Evolutionary conservation across 352 stramenopile genomes (phyloP), one percentile per base, ranked within the genome.

Genomic region (Pythium guiyangense): DNA sequence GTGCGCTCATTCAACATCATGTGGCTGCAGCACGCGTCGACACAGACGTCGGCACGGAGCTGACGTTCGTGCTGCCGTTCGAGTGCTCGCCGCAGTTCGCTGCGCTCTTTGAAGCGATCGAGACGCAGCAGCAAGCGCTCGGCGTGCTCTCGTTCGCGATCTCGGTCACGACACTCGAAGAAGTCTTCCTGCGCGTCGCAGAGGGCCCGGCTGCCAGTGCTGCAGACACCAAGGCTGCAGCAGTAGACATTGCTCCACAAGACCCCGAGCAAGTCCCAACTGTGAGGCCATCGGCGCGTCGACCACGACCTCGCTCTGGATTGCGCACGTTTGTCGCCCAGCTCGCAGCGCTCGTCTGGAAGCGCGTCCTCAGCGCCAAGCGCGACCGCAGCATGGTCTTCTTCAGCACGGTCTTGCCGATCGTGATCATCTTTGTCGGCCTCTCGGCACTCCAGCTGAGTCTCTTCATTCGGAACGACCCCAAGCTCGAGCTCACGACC

Each of bases 151-250:
- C 77, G 27, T 93, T 86, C 40, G 80, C 66, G 5, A 90, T 95
- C 18, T 90, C 78, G 0, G 74, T 90, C 22, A 96, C 88, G 6
- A 95, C 89, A 20, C 71, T 96, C 0, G 88, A 97, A 61, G 86
- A 96, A 61, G 85, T 96, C 18, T 97, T 97, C 48, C 60, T 97
- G 6, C 94, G 92, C 39, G 86, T 96, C n/a, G 84, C 87, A 11
- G 71, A 86, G 43, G 52, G 35, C 6, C 60, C 53, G 18, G 31
- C 53, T 6, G 44, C 44, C 35, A 29, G 15, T 18, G 17, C 25
- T 3, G 4, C 15, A 1, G 48, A 31, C 25, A 9, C 14, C 22
- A 20, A 18, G 15, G 11, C n/a, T 12, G 14, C 44, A 27, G 14
- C 27, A n/a, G 5, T 4, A n/a, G 25, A 49, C 29, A 34, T 34